These are phyloP conservation scores for Fusarium sambucinum DNA, from an alignment of 2,329 filamentous ascomycete species.

Conservation along the genomic window DNA sequence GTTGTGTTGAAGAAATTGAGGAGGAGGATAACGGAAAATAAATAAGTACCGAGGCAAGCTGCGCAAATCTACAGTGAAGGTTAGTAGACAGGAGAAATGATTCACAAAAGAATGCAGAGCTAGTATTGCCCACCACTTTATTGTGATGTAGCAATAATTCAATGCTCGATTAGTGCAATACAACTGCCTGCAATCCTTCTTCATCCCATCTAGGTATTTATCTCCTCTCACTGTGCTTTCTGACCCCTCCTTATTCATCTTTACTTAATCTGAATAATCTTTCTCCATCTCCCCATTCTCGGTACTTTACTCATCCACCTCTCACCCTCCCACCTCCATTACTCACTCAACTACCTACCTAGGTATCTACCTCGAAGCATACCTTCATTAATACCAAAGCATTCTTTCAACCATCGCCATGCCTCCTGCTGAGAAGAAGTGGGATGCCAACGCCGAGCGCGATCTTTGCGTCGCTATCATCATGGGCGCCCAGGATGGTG, in stretches of 20 bases:
- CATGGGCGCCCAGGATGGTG: slow-evolving; percentile 44
- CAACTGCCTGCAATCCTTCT: background rate
- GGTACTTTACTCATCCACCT: slow-evolving; percentile 7
- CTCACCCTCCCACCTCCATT: background rate
- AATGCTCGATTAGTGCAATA: background rate
- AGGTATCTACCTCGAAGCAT: background rate
- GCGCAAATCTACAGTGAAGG: background rate
- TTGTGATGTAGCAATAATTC: background rate
- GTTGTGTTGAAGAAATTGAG: background rate
- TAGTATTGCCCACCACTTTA: background rate
- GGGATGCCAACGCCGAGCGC: slow-evolving; percentile 53
- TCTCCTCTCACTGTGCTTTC: background rate
- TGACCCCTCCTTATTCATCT: background rate
- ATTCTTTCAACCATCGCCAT: slow-evolving; percentile 30
- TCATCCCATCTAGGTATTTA: background rate
- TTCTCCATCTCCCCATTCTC: background rate
- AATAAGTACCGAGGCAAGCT: background rate
- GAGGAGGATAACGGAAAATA: background rate
- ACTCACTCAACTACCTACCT: background rate
- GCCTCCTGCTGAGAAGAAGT: slow-evolving; percentile 53
- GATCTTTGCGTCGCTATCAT: slow-evolving; percentile 56
- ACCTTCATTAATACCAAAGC: background rate
- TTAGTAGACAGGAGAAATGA: background rate
- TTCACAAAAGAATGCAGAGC: background rate
- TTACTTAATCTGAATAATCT: background rate